Base-by-base conservation (phyloP, 2,329 filamentous ascomycete species). In the Dactylonectria estremocensis region DNA sequence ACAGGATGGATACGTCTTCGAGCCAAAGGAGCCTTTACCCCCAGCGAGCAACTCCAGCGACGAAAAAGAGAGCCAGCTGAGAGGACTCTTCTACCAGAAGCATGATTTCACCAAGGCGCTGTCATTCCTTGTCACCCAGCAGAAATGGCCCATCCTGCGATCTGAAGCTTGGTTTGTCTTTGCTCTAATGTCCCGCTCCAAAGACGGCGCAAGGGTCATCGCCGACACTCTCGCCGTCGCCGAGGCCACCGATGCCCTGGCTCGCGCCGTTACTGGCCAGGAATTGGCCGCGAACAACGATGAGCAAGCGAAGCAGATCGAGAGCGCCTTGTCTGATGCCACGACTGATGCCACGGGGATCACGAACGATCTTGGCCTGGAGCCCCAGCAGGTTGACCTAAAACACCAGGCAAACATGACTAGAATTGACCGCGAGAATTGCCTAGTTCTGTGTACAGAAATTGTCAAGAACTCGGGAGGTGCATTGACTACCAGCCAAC, bases 111-210 rank as follows among this genome's bases (percentile, higher is more conserved):
- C 78, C 14, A 74, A 79, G 8, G 80, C 84, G 0, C 80, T 92
- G 7, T 75, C 83, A 1, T 88, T 85, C 71, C 83, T 91, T 28
- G 80, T 90, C 24, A 84, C 82, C 2, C 89, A 91, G 73, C 80
- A 78, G 3, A 90, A 88, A 69, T 91, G 89, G 83, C 87, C 88
- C 0, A 82, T 86, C 2, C 80, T 92, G 2, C 83, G 87, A 18
- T 89, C 88, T 45, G 90, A 92, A 74, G 84, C 86, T 3, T 88
- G 89, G 85, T 91, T 91, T 69, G 85, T 90, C 6, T 83, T 90
- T 58, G 90, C 90, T 2, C 83, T 91, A 37, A 88, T 91, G 84
- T 84, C 85, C 46, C 83, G 88, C 31, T 84, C 85, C 2, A 63
- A 74, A 1, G 84, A 87, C 40, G 88, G 88, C 8, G 85, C 86